These are phyloP conservation scores for Nemophila menziesii DNA, from an alignment of 257 asterid genomes.

Conservation along the genomic window DNA sequence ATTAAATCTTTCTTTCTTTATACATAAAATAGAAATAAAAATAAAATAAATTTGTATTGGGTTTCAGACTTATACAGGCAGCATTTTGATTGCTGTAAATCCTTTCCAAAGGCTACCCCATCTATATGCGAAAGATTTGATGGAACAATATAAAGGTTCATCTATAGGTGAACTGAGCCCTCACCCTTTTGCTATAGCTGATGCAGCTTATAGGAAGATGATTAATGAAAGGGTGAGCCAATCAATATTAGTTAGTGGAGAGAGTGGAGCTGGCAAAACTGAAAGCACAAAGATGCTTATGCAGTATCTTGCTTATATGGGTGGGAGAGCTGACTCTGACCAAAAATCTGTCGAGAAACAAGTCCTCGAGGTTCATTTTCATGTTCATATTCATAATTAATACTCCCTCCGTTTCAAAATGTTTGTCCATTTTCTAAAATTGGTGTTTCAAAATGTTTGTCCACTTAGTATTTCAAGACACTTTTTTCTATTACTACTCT, in stretches of 20 bases:
- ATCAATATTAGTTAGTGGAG: constrained; percentile 89
- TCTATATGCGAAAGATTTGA: constrained; percentile 48
- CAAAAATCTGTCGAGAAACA: constrained; percentile 74
- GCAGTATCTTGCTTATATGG: constrained; percentile 87
- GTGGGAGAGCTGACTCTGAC: constrained; percentile 54
- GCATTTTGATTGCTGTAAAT: constrained; percentile 82
- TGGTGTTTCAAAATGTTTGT: too few relatives aligned
- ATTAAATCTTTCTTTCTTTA: neutral
- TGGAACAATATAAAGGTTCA: constrained; percentile 66
- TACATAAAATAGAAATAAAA: neutral
- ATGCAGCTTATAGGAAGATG: constrained; percentile 85
- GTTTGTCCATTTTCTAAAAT: too few relatives aligned
- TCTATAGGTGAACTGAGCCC: constrained; percentile 75
- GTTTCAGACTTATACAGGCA: constrained; percentile 78
- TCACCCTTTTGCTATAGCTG: constrained; percentile 88
- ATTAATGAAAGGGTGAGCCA: constrained; percentile 65
- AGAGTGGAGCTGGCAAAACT: constrained; percentile 97
- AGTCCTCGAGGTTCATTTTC: constrained; percentile 97
- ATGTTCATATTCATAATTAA: too few relatives aligned
- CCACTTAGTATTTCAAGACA: too few relatives aligned
- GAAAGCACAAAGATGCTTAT: constrained; percentile 85
- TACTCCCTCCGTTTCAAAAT: too few relatives aligned
- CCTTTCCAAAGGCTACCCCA: constrained; percentile 74
- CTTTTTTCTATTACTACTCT: too few relatives aligned
- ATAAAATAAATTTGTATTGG: too few relatives aligned